phyloP scores from a whole-genome alignment of 371 early-diverging fungal genomes.

The Lichtheimia hyalospora region DNA sequence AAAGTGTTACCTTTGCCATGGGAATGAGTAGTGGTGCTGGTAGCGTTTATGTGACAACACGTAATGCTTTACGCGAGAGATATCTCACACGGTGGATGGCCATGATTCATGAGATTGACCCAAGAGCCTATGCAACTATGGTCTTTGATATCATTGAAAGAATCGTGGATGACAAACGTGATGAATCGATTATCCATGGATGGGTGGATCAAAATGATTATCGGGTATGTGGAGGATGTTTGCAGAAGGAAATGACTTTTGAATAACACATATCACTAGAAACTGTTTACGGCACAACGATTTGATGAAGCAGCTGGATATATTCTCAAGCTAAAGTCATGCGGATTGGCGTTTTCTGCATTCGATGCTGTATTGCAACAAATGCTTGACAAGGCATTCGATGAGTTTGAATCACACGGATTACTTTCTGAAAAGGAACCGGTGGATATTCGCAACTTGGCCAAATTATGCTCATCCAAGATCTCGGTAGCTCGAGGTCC shows the following conservation, averaged over 20 bases:
- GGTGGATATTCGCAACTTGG: conserved; percentile 27
- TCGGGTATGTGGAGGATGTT: conserved; percentile 21
- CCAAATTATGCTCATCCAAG: conserved; percentile 29
- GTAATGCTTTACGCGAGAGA: conserved; percentile 39
- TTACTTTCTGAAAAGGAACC: conserved; percentile 34
- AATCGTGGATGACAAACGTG: conserved; percentile 33
- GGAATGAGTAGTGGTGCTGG: conserved; percentile 45
- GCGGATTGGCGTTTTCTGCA: conserved; percentile 38
- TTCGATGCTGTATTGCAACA: conserved; percentile 40
- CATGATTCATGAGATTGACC: conserved; percentile 39
- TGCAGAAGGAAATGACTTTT: not conserved
- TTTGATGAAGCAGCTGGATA: conserved; percentile 41
- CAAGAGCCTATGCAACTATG: conserved; percentile 26
- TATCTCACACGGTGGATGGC: conserved; percentile 43
- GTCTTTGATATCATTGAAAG: conserved; percentile 31
- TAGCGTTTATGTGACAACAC: conserved; percentile 42
- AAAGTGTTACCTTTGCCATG: conserved; percentile 22
- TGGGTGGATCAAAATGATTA: conserved; percentile 24
- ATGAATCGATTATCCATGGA: conserved; percentile 21
- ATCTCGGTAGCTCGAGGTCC: not conserved
- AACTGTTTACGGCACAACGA: conserved; percentile 25
- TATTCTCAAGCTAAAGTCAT: conserved; percentile 42
- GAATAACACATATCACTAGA: conserved; percentile 15
- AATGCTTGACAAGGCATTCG: conserved; percentile 40
- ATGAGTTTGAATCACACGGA: conserved; percentile 27